phyloP scores from a whole-genome alignment of 495 filamentous ascomycete genomes.

The Penicillium robsamsonii region DNA sequence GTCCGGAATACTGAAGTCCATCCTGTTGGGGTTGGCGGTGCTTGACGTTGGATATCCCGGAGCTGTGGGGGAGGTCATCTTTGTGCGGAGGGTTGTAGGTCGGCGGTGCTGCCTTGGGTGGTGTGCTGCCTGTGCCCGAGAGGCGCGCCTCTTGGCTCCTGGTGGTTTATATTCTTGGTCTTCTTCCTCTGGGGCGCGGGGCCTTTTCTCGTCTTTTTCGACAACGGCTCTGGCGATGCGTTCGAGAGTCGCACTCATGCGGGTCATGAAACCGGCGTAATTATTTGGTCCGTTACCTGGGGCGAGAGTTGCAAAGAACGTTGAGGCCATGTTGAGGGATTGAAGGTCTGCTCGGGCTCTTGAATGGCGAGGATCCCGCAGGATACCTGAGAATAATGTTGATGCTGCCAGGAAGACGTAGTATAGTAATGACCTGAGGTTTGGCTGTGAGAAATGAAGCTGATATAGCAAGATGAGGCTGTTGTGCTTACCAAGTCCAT shows the following conservation, averaged over 20 bases:
- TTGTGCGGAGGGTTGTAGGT: slow-evolving; percentile 14
- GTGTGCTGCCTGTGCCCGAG: slow-evolving; percentile 5
- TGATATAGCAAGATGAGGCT: neutral
- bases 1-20: slow-evolving; percentile 30
- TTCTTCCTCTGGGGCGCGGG: slow-evolving; percentile 12
- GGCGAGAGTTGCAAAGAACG: slow-evolving; percentile 75
- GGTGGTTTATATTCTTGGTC: slow-evolving; percentile 15
- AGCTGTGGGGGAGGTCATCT: slow-evolving; percentile 9
- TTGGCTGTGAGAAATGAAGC: slow-evolving; percentile 9
- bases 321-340: slow-evolving; percentile 83
- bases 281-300: slow-evolving; percentile 63
- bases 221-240: slow-evolving; percentile 83
- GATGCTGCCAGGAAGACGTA: slow-evolving; percentile 91
- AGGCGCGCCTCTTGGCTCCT: slow-evolving; percentile 13
- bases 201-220: slow-evolving; percentile 72
- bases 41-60: slow-evolving; percentile 8
- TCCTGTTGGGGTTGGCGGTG: slow-evolving; percentile 5
- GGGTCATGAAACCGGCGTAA: slow-evolving; percentile 84
- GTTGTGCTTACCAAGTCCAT: slow-evolving; percentile 78
- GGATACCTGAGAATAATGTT: slow-evolving; percentile 88
- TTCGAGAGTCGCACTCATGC: slow-evolving; percentile 85
- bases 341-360: slow-evolving; percentile 79
- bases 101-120: slow-evolving; percentile 14
- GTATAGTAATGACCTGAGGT: slow-evolving; percentile 80
- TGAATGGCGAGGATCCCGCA: slow-evolving; percentile 81